A percentile compares a stretch with the other conserved stretches of the same genome.
Conservation (phyloP, 2,329 filamentous ascomycete genomes). For the Penicillium sumatraense region DNA sequence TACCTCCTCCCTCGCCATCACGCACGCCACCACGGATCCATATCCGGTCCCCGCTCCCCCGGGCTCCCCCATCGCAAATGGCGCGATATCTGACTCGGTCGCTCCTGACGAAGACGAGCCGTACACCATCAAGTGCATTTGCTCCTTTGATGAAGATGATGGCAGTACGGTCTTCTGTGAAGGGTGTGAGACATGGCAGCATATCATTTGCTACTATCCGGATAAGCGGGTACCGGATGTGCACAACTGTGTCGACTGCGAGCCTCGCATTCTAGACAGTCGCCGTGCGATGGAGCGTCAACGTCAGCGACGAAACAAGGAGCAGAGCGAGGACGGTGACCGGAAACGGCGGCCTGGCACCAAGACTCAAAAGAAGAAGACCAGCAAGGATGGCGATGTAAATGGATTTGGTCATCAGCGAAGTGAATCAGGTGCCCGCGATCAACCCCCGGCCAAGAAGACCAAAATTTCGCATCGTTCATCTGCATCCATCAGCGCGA, state of each 20-base stretch:
- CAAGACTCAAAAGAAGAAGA: constrained; percentile 90
- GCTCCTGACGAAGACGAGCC: constrained; percentile 51
- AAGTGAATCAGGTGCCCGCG: constrained; percentile 58
- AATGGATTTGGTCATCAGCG: constrained; percentile 61
- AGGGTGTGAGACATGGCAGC: constrained; percentile 95
- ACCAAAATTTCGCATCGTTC: constrained; percentile 80
- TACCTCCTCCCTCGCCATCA: constrained; percentile 55
- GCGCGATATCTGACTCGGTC: constrained; percentile 47
- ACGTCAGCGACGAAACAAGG: constrained; percentile 64
- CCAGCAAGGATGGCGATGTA: constrained; percentile 64
- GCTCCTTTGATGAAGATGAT: constrained; percentile 90
- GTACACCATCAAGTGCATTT: constrained; percentile 98
- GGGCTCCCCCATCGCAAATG: constrained; percentile 48
- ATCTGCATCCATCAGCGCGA: constrained; percentile 75
- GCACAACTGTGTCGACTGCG: constrained; percentile 89
- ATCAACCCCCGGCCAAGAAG: constrained; percentile 71
- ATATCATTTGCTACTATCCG: constrained; percentile 96
- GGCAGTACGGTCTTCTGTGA: constrained; percentile 98
- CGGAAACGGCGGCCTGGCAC: constrained; percentile 77
- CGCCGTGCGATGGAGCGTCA: constrained; percentile 77
- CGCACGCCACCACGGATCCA: constrained; percentile 52
- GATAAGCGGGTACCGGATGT: constrained; percentile 72
- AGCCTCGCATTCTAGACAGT: constrained; percentile 74
- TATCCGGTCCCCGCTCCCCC: constrained; percentile 52
- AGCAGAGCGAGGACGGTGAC: constrained; percentile 63